These are phyloP conservation scores for Candida ipomoeae DNA, from an alignment of 805 yeast genomes.

Conservation along the genomic window DNA sequence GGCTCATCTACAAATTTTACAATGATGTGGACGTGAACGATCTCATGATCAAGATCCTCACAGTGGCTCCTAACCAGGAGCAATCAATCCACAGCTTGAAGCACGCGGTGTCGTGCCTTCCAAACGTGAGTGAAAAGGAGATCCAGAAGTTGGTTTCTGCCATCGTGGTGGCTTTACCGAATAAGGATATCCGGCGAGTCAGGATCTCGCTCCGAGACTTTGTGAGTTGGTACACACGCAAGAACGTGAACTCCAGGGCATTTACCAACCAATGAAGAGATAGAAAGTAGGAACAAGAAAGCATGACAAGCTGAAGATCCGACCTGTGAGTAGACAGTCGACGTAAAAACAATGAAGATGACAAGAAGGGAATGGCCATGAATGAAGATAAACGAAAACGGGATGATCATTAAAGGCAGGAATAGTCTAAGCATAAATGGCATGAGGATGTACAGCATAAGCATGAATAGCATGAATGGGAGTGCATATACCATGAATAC, in stretches of 20 bases:
- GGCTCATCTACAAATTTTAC: slow-evolving; percentile 69
- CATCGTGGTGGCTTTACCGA: slow-evolving; percentile 55
- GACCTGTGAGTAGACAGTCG: neutral
- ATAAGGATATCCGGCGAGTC: slow-evolving; percentile 69
- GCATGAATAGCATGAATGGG: too few species aligned
- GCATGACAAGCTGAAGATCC: neutral
- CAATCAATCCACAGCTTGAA: slow-evolving; percentile 58
- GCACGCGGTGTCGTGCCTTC: slow-evolving; percentile 51
- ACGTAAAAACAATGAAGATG: too few species aligned
- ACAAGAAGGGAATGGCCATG: too few species aligned
- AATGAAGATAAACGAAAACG: too few species aligned
- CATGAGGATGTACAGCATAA: too few species aligned
- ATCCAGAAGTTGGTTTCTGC: slow-evolving; percentile 56
- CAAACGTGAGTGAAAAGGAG: slow-evolving; percentile 67
- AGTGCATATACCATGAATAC: too few species aligned
- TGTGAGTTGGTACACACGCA: slow-evolving; percentile 76
- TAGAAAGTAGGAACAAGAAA: neutral
- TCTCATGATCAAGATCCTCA: slow-evolving; percentile 59
- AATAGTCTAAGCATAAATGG: too few species aligned
- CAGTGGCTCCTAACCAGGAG: slow-evolving; percentile 43
- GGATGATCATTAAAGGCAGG: too few species aligned
- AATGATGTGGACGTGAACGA: slow-evolving; percentile 75
- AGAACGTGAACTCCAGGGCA: slow-evolving; percentile 47
- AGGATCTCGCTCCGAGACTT: slow-evolving; percentile 72
- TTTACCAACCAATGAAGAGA: neutral